These are phyloP conservation scores for Didymella keratinophila DNA, from an alignment of 2,329 filamentous ascomycete genomes.

Conservation along the genomic window DNA sequence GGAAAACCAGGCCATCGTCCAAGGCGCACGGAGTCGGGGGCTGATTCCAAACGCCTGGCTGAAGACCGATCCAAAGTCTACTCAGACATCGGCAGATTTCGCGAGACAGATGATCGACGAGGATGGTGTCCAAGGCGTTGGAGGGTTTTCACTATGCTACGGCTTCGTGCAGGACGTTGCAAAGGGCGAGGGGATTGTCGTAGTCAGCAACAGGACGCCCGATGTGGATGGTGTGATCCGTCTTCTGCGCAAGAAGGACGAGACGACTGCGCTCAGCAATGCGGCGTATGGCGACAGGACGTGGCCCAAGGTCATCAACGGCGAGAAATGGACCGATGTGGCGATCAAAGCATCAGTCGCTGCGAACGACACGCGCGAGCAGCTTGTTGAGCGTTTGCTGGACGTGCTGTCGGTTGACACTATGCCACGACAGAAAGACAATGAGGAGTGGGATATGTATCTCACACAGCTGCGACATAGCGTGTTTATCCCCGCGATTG, in stretches of 20 bases:
- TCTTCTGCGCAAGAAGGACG: constrained; percentile 57
- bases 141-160: constrained; percentile 69
- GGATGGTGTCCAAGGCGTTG: constrained; percentile 64
- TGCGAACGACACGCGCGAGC: constrained; percentile 55
- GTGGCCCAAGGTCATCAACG: constrained; percentile 69
- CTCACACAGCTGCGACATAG: constrained; percentile 65
- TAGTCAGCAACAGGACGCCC: constrained; percentile 69
- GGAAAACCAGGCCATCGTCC: constrained; percentile 52
- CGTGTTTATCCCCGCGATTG: constrained; percentile 67
- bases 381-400: constrained; percentile 62
- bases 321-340: constrained; percentile 61
- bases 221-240: constrained; percentile 60
- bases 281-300: constrained; percentile 65
- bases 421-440: constrained; percentile 59
- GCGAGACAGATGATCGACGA: constrained; percentile 63
- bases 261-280: constrained; percentile 69
- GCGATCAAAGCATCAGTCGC: constrained; percentile 58
- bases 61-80: constrained; percentile 47
- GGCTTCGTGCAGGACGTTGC: constrained; percentile 60
- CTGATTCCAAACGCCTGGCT: constrained; percentile 68
- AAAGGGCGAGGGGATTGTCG: constrained; percentile 55
- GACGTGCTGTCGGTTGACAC: constrained; percentile 63
- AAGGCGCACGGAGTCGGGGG: constrained; percentile 62
- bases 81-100: constrained; percentile 59
- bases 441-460: constrained; percentile 63